phyloP scores from a whole-genome alignment of 352 stramenopile species.

The Halophytophthora batemanensis region DNA sequence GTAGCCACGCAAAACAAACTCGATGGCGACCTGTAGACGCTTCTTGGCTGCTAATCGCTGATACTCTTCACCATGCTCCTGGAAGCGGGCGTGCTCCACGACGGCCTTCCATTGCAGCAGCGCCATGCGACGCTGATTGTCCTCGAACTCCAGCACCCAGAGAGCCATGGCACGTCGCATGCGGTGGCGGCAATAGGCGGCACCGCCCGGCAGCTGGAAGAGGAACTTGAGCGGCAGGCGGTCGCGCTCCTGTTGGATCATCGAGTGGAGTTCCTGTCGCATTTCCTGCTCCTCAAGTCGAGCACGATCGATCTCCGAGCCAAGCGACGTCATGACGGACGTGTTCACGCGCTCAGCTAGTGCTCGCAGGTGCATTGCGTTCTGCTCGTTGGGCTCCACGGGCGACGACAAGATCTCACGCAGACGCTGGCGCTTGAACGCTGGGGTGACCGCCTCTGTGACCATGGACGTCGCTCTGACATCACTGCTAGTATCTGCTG shows the following conservation, averaged over 20 bases:
- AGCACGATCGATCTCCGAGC: slow-evolving; percentile 35
- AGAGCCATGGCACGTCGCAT: slow-evolving; percentile 68
- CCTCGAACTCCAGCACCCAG: slow-evolving; percentile 71
- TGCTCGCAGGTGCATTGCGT: slow-evolving; percentile 34
- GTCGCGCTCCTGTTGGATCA: slow-evolving; percentile 61
- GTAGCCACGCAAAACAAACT: slow-evolving; percentile 64
- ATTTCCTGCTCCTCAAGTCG: slow-evolving; percentile 34
- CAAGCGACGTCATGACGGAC: slow-evolving; percentile 46
- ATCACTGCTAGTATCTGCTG: background rate
- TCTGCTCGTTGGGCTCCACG: slow-evolving; percentile 48
- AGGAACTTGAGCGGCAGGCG: slow-evolving; percentile 73
- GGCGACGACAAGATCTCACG: slow-evolving; percentile 60
- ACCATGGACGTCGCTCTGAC: background rate
- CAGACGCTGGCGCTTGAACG: slow-evolving; percentile 56
- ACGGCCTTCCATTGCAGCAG: slow-evolving; percentile 82
- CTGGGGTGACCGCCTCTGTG: slow-evolving; percentile 35
- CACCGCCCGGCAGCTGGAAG: slow-evolving; percentile 74
- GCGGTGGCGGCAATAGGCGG: slow-evolving; percentile 66
- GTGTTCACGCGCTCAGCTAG: slow-evolving; percentile 46
- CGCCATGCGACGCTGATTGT: slow-evolving; percentile 68
- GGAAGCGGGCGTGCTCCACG: slow-evolving; percentile 57
- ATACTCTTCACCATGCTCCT: slow-evolving; percentile 54
- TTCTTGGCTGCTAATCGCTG: slow-evolving; percentile 56
- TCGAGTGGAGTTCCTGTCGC: slow-evolving; percentile 37
- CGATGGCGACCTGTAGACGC: slow-evolving; percentile 59